Percentiles rank a stretch among this genome's conserved stretches.
Evolutionary conservation across 2,329 filamentous ascomycete species (phyloP).

Genomic region (Fusarium hainanense): DNA sequence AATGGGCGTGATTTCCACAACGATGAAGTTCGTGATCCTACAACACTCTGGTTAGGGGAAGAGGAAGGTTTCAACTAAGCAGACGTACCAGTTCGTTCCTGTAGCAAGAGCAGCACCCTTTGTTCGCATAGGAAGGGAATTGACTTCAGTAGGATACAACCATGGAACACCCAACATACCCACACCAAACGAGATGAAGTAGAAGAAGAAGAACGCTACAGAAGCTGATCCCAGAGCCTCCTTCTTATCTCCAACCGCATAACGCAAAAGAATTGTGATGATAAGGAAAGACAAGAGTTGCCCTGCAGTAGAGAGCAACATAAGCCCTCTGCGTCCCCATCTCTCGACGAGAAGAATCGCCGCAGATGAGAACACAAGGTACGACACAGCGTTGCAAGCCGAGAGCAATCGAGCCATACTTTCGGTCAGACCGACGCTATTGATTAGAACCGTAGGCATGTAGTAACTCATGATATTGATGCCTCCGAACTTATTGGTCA

Average conservation of each 20-base stretch:
- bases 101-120: slow-evolving; percentile 39
- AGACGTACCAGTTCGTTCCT: slow-evolving; percentile 30
- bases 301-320: slow-evolving; percentile 26
- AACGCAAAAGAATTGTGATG: slow-evolving; percentile 27
- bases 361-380: slow-evolving; percentile 32
- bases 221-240: slow-evolving; percentile 6
- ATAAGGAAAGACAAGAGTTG: slow-evolving; percentile 29
- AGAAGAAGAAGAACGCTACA: slow-evolving; percentile 33
- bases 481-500: slow-evolving; percentile 12
- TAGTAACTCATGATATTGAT: slow-evolving; percentile 36
- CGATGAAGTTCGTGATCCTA: slow-evolving; percentile 44
- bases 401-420: slow-evolving; percentile 61
- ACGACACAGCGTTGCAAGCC: slow-evolving; percentile 53
- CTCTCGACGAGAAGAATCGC: slow-evolving; percentile 16
- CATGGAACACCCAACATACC: slow-evolving; percentile 41
- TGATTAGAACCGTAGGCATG: slow-evolving; percentile 61
- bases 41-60: background rate
- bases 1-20: slow-evolving; percentile 52
- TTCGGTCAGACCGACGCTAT: slow-evolving; percentile 61
- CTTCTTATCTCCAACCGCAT: slow-evolving; percentile 13
- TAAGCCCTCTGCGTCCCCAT: slow-evolving; percentile 27
- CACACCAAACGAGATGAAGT: slow-evolving; percentile 32
- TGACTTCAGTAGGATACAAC: slow-evolving; percentile 52
- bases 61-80: accelerated
- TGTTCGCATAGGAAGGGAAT: slow-evolving; percentile 49